Evolutionary conservation across 768 basidiomycete species (phyloP).

Genomic region (Hericium alpestre): DNA sequence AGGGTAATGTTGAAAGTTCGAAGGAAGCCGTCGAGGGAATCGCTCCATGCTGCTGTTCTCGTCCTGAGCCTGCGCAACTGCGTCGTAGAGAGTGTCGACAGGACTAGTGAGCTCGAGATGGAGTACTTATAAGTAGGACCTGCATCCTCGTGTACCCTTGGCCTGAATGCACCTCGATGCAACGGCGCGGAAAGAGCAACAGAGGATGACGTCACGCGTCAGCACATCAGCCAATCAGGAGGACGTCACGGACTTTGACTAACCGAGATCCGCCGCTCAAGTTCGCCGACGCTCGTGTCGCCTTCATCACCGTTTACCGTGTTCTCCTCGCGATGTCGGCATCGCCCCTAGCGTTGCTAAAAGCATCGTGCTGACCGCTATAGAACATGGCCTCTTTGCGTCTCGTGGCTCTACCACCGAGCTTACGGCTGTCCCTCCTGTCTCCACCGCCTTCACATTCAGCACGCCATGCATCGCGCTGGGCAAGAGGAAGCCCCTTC

Average conservation of each 20-base stretch:
- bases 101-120: neutral
- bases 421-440: conserved; percentile 18
- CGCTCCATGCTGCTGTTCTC: no score
- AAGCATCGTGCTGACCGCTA: no score
- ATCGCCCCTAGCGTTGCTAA: neutral
- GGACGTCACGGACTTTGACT: neutral
- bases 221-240: neutral
- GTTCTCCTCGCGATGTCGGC: conserved; percentile 4
- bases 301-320: neutral
- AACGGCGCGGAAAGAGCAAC: no score
- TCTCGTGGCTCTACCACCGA: conserved; percentile 17
- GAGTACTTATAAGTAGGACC: no score
- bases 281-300: neutral
- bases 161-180: no score
- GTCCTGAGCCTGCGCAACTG: neutral
- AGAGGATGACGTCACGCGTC: neutral
- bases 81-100: neutral
- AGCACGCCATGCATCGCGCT: conserved; percentile 20
- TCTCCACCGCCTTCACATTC: conserved; percentile 1
- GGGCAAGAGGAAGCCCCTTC: conserved; percentile 16
- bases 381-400: conserved; percentile 16
- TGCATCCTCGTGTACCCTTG: no score
- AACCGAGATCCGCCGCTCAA: neutral
- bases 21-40: no score
- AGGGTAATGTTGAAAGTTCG: no score